Base-by-base conservation (phyloP, 805 yeast species). In the Candida maris region DNA sequence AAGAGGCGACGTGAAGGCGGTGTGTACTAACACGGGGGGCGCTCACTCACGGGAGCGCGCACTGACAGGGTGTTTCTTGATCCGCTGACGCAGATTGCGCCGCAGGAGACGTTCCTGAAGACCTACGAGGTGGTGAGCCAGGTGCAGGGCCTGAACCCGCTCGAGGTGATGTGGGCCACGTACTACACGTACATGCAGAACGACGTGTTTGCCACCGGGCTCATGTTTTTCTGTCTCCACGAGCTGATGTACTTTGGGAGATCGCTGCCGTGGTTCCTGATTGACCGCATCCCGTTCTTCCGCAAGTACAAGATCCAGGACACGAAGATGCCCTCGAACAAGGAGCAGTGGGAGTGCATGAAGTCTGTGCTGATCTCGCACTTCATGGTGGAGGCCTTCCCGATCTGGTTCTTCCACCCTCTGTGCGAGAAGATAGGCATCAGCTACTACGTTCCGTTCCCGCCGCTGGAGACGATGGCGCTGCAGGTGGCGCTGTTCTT, bases 381-480 rank as follows among this genome's bases (percentile, higher is more conserved):
- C 67, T 80, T 88, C 62, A 64, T 91, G 45, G 95, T 91, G 34
- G 98, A 91, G 70, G 95, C 95, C 4, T 70, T 93, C 44, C 97
- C 97, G 38, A 93, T 91, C 49, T 91, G 96, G 96, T 81, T 88
- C 34, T 91, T 91, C 79, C 97, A 91, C 63, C 95, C 96, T 44
- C 66, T 91, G 57, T 86, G 96, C 67, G 77, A 80, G 54, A 70
- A 71, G 51, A 71, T 91, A 45, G 94, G 95, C 44, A 84, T 93
- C 50, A 64, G 79, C 9, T 76, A 78, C 53, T 68, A 73, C 19
- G 95, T 88, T 12, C 97, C 97, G 13, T 88, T 91, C 73, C 97
- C 97, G 34, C 56, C 75, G 10, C 51, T 67, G 56, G 62, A 64
- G 37, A 75, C 75, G 21, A 79, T 85, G 64, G 59, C 66, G 17